These are phyloP conservation scores for Paramecium primaurelia DNA, from an alignment of 73 alveolate genomes.

Conservation along the genomic window DNA sequence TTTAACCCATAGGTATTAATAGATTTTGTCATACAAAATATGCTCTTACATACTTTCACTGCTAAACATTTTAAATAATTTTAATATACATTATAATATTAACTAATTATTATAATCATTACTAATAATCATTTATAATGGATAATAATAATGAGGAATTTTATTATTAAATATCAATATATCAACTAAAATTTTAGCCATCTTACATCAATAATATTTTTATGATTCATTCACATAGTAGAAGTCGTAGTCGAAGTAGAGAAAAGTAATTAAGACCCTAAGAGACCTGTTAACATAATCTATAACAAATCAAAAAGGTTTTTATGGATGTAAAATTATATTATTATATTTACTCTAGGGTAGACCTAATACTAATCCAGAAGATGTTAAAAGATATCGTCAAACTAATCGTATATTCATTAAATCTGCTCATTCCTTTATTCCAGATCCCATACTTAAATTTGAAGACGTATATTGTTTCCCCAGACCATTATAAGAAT, in stretches of 20 bases:
- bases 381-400: neutral
- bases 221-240: neutral
- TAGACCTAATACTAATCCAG: neutral
- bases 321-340: neutral
- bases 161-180: neutral
- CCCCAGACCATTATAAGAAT: constrained; percentile 35
- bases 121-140: neutral
- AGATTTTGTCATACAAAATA: constrained; percentile 17
- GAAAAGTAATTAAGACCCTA: neutral
- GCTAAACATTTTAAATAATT: neutral
- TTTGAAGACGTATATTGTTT: constrained; percentile 55
- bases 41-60: constrained; percentile 38
- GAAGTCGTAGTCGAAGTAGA: neutral
- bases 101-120: neutral
- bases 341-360: neutral
- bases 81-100: neutral
- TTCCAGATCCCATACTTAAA: constrained; percentile 32
- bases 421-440: neutral
- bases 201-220: neutral
- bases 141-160: constrained; percentile 19
- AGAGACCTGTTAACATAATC: neutral
- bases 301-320: neutral
- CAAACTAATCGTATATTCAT: neutral
- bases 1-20: constrained; percentile 23
- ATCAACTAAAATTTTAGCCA: neutral